phyloP scores from a whole-genome alignment of 2,329 filamentous ascomycete species.

The Venturia effusa region DNA sequence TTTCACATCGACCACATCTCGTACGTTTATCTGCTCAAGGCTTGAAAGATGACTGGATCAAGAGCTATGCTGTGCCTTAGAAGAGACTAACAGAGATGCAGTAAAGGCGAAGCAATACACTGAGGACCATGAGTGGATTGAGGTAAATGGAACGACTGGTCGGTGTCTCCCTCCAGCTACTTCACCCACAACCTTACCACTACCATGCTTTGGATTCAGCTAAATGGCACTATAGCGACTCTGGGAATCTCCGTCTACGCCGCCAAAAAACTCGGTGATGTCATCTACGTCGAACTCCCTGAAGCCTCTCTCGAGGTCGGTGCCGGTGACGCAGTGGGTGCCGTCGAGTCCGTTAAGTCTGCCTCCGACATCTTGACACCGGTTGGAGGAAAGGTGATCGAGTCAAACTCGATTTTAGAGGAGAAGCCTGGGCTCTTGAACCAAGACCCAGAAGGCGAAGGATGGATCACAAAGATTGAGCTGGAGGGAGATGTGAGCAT shows the following conservation, averaged over 20 bases:
- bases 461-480: constrained; percentile 87
- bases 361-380: constrained; percentile 96
- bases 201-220: background rate
- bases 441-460: constrained; percentile 76
- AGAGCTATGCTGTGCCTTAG: background rate
- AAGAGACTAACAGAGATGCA: constrained; percentile 21
- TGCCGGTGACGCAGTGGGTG: constrained; percentile 77
- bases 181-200: background rate
- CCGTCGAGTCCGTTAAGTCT: constrained; percentile 96
- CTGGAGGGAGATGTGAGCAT: constrained; percentile 60
- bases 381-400: constrained; percentile 63
- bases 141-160: constrained; percentile 77
- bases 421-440: constrained; percentile 84
- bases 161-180: background rate
- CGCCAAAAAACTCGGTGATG: constrained; percentile 83
- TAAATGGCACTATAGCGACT: constrained; percentile 36
- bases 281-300: constrained; percentile 94
- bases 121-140: constrained; percentile 97
- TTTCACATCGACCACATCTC: background rate
- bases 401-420: constrained; percentile 65
- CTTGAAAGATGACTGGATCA: background rate
- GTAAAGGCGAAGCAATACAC: constrained; percentile 75
- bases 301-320: constrained; percentile 55
- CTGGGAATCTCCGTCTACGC: constrained; percentile 87
- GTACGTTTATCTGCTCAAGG: background rate